phyloP scores from a whole-genome alignment of 169 alveolate genomes.

The Cryptosporidium canis region DNA sequence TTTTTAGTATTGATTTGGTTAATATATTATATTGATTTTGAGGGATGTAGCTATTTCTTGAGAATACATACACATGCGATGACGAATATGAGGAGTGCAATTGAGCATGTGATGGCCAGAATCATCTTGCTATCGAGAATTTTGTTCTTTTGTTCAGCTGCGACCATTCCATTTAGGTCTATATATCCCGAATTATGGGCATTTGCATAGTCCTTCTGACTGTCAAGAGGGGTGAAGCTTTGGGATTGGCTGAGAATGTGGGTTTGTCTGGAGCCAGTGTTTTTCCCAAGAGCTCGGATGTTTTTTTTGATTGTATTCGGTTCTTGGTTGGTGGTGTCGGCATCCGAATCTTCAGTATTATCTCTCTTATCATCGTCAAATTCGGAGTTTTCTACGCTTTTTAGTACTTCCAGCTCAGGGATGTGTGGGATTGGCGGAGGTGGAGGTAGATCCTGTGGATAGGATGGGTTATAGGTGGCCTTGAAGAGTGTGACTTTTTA shows the following conservation, averaged over 20 bases:
- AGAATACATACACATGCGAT: slow-evolving; percentile 21
- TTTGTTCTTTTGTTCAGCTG: slow-evolving; percentile 4
- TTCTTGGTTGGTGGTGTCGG: not conserved
- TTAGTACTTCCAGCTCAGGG: slow-evolving; percentile 53
- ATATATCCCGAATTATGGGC: slow-evolving; percentile 18
- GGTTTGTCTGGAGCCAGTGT: not conserved
- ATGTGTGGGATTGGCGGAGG: slow-evolving; percentile 69
- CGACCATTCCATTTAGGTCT: slow-evolving; percentile 15
- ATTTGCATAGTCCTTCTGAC: slow-evolving; percentile 12
- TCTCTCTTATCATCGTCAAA: not conserved
- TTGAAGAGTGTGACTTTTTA: not conserved
- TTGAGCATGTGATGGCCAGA: slow-evolving; percentile 9
- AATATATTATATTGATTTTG: not conserved
- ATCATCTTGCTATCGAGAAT: slow-evolving; percentile 43
- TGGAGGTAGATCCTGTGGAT: slow-evolving; percentile 49
- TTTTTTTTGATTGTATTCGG: not conserved
- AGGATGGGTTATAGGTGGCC: not conserved
- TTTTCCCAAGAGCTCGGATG: not conserved
- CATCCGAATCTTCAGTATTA: not conserved
- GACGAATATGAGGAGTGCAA: slow-evolving; percentile 1
- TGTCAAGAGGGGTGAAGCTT: not conserved
- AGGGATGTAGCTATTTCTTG: not conserved
- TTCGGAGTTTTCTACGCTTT: slow-evolving; percentile 9
- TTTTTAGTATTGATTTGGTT: not conserved
- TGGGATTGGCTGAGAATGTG: not conserved